These are phyloP conservation scores for Sedum album DNA, from an alignment of 164 flowering plant genomes.

Conservation along the genomic window DNA sequence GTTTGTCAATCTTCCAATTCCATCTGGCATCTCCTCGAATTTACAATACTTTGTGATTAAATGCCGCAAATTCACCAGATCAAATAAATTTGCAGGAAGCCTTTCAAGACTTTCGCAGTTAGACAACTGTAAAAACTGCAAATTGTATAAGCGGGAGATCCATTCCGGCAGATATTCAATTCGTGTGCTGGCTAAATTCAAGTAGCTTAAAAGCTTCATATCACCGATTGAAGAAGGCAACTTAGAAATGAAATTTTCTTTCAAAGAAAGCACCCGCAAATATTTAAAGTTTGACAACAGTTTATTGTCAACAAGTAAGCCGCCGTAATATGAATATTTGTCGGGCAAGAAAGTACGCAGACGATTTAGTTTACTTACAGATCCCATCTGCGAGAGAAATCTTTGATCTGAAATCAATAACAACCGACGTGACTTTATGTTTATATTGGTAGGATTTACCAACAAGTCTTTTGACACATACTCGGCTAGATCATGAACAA, in stretches of 20 bases:
- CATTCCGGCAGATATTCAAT: constrained; percentile 8
- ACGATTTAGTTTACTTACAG: neutral
- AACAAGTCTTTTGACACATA: too few relatives aligned
- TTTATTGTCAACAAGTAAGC: too few relatives aligned
- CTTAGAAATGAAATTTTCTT: neutral
- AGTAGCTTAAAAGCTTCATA: too few relatives aligned
- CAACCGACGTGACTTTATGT: too few relatives aligned
- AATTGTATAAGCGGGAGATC: neutral
- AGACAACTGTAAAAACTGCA: constrained; percentile 11
- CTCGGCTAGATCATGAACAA: too few relatives aligned
- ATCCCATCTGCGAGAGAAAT: too few relatives aligned
- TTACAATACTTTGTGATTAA: too few relatives aligned
- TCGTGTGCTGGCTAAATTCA: constrained; percentile 9
- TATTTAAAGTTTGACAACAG: too few relatives aligned
- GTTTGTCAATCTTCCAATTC: neutral
- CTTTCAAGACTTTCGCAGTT: neutral
- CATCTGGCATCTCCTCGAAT: neutral
- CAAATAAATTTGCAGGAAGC: neutral
- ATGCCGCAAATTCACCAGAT: neutral
- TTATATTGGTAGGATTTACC: too few relatives aligned
- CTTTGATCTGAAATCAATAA: too few relatives aligned
- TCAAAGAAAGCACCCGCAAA: constrained; percentile 19
- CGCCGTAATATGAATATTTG: neutral
- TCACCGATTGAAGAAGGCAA: constrained; percentile 14
- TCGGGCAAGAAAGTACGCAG: constrained; percentile 23